Percentiles rank a stretch among this genome's conserved stretches.
These are phyloP conservation scores for Verticillium isaacii DNA, from an alignment of 2,329 filamentous ascomycete genomes.

Conservation along the genomic window DNA sequence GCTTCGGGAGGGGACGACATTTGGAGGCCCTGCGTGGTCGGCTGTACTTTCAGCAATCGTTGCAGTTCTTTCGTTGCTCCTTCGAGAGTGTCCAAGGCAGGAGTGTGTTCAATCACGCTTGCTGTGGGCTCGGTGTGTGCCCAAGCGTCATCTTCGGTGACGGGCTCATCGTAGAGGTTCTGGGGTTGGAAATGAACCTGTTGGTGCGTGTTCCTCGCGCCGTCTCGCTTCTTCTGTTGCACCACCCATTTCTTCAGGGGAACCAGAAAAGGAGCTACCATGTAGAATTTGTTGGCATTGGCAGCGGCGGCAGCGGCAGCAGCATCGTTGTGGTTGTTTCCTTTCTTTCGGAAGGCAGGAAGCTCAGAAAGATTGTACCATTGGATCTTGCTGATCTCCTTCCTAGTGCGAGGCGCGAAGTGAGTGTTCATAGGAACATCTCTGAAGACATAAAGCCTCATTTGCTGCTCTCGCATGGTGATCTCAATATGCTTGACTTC, in stretches of 20 bases:
- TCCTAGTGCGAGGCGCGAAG: constrained; percentile 87
- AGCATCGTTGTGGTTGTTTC: constrained; percentile 44
- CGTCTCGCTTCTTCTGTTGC: constrained; percentile 74
- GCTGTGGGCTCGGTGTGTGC: constrained; percentile 26
- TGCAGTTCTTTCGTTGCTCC: constrained; percentile 49
- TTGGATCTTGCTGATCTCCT: constrained; percentile 95
- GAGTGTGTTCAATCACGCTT: constrained; percentile 23
- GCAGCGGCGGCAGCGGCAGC: constrained; percentile 43
- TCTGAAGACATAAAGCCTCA: constrained; percentile 87
- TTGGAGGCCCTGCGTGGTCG: constrained; percentile 45
- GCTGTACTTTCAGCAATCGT: constrained; percentile 51
- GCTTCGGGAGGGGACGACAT: constrained; percentile 15
- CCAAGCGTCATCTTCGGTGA: constrained; percentile 59
- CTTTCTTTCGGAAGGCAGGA: constrained; percentile 73
- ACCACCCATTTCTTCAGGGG: constrained; percentile 86
- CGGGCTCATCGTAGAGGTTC: constrained; percentile 47
- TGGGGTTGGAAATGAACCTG: constrained; percentile 35
- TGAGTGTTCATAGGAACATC: constrained; percentile 80
- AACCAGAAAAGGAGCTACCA: constrained; percentile 90
- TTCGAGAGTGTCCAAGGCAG: constrained; percentile 40
- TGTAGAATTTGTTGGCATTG: constrained; percentile 89
- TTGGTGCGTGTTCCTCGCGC: constrained; percentile 36
- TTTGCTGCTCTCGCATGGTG: constrained; percentile 86
- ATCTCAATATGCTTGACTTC: constrained; percentile 82
- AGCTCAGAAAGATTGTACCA: constrained; percentile 92